These are phyloP conservation scores for Solanum tarijense DNA, from an alignment of 257 asterid genomes.

Conservation along the genomic window DNA sequence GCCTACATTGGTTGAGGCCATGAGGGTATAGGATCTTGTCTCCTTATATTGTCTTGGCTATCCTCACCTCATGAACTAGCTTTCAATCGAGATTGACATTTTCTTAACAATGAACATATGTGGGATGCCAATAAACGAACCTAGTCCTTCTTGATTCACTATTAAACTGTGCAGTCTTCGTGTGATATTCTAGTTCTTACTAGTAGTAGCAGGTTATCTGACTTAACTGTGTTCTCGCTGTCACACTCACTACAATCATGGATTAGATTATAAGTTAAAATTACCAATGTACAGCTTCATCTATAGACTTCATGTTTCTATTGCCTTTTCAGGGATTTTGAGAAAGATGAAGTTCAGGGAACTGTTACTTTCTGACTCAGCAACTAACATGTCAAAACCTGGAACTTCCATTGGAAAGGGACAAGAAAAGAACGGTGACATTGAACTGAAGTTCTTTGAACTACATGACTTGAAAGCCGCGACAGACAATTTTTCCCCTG, in stretches of 20 bases:
- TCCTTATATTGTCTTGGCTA: not conserved
- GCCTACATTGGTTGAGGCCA: not conserved
- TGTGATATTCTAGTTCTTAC: not conserved
- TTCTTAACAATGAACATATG: not conserved
- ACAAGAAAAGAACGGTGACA: not conserved
- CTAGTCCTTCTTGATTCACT: not conserved
- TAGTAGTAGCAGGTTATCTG: not conserved
- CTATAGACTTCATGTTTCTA: not conserved
- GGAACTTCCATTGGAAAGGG: not conserved
- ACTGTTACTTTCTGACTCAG: not conserved
- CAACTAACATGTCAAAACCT: not conserved
- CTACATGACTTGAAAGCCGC: not conserved
- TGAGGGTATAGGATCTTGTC: not conserved
- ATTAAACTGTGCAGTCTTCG: not conserved
- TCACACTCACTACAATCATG: not conserved
- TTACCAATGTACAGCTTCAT: slow-evolving; percentile 4
- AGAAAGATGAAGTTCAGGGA: not conserved
- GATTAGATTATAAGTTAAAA: not conserved
- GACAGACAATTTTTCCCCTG: slow-evolving; percentile 12
- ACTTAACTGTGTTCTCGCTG: too few species aligned
- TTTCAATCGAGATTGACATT: not conserved
- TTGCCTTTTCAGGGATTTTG: not conserved
- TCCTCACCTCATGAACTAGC: not conserved
- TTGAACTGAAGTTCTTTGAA: not conserved
- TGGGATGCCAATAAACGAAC: not conserved